Conservation (phyloP, 2,329 filamentous ascomycete genomes). For the Epichloe baconii region DNA sequence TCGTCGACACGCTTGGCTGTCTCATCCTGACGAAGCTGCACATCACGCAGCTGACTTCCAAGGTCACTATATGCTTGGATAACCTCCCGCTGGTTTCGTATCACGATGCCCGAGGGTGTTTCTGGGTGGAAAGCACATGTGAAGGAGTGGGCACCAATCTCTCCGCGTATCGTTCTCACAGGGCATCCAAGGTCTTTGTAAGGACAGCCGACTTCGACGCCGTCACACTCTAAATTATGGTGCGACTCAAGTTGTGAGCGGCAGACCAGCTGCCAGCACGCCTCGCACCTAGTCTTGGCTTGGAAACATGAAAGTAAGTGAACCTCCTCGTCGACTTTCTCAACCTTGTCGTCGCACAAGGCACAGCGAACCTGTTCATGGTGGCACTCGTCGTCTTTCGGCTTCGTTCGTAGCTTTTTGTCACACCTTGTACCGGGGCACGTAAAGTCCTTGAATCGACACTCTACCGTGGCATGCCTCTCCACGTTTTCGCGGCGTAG, state of each 20-base stretch:
- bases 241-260: constrained; percentile 35
- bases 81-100: constrained; percentile 33
- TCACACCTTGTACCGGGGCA: constrained; percentile 41
- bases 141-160: constrained; percentile 31
- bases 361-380: constrained; percentile 38
- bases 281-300: constrained; percentile 33
- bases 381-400: constrained; percentile 38
- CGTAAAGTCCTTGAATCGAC: constrained; percentile 39
- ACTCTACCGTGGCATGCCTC: constrained; percentile 43
- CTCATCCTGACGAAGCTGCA: constrained; percentile 22
- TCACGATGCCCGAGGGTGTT: constrained; percentile 37
- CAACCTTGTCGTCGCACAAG: constrained; percentile 38
- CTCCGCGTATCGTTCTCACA: constrained; percentile 19
- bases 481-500: constrained; percentile 41
- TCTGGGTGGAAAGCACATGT: constrained; percentile 38
- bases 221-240: constrained; percentile 34
- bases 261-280: constrained; percentile 33
- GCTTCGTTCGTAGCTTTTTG: constrained; percentile 36
- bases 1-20: constrained; percentile 19
- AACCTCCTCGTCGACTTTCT: constrained; percentile 27
- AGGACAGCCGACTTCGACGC: constrained; percentile 35
- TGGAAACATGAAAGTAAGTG: constrained; percentile 30
- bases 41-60: constrained; percentile 21
- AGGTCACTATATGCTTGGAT: constrained; percentile 29
- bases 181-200: constrained; percentile 26